These are phyloP conservation scores for Picea glauca DNA, from an alignment of 75 land plant species.

Conservation along the genomic window DNA sequence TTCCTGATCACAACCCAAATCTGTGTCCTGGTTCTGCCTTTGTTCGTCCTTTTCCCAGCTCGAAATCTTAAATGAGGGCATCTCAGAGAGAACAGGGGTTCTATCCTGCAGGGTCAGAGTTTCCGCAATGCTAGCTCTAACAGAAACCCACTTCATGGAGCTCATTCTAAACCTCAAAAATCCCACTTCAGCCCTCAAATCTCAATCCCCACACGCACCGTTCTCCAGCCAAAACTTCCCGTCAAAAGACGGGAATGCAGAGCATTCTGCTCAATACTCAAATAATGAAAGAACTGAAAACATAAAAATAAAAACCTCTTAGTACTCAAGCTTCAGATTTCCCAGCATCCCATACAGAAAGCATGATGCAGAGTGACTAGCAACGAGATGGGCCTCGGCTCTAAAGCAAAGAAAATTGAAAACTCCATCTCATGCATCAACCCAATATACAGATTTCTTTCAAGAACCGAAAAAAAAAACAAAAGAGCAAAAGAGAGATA, in stretches of 20 bases:
- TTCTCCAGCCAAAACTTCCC: background rate
- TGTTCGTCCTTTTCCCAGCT: constrained; percentile 15
- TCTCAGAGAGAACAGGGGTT: constrained; percentile 9
- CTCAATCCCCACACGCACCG: background rate
- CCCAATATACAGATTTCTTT: background rate
- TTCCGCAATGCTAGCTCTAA: constrained; percentile 13
- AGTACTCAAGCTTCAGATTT: background rate
- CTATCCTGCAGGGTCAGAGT: constrained; percentile 1
- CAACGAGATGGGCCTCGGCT: background rate
- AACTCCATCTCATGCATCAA: background rate
- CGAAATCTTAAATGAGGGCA: constrained; percentile 45
- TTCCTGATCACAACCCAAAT: constrained; percentile 35
- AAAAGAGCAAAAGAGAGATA: background rate
- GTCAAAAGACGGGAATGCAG: background rate
- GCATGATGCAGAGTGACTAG: too few relatives aligned
- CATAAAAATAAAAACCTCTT: background rate
- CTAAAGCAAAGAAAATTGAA: background rate
- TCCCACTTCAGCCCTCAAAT: background rate
- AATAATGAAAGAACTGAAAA: background rate
- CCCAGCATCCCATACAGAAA: too few relatives aligned
- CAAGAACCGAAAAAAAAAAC: background rate
- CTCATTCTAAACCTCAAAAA: constrained; percentile 9
- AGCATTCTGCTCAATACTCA: too few relatives aligned
- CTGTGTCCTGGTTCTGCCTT: constrained; percentile 27
- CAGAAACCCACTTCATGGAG: constrained; percentile 13